A percentile compares a stretch with the other conserved stretches of the same genome.
Conservation (phyloP, 2,329 filamentous ascomycete genomes). For the Monosporascus sp. region DNA sequence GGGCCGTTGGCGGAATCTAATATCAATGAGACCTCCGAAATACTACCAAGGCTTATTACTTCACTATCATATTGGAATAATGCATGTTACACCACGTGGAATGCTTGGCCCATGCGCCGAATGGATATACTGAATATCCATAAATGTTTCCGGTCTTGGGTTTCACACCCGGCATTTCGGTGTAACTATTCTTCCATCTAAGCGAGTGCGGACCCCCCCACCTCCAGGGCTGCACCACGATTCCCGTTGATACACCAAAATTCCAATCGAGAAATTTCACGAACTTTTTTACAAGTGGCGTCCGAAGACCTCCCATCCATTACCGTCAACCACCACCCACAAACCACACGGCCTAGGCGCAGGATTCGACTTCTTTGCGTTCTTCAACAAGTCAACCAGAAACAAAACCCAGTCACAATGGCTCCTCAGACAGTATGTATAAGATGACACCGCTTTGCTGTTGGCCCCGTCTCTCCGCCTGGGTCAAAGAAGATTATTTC, state of each 20-base stretch:
- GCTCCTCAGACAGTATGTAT: conserved; percentile 84
- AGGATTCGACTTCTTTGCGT: conserved; percentile 68
- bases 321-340: conserved; percentile 16
- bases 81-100: no score
- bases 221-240: not conserved
- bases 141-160: no score
- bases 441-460: conserved; percentile 82
- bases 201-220: conserved; percentile 3
- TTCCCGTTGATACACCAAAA: conserved; percentile 26
- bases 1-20: no score
- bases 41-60: no score
- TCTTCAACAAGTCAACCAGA: conserved; percentile 26
- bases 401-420: conserved; percentile 55
- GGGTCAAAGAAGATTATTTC: not conserved
- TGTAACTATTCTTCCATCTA: not conserved
- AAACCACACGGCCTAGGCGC: conserved; percentile 24
- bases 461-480: conserved; percentile 54
- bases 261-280: not conserved
- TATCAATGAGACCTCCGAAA: no score
- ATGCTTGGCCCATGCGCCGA: no score
- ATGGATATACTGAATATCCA: no score
- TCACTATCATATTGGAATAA: no score
- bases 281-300: not conserved
- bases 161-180: not conserved
- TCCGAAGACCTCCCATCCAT: not conserved